phyloP scores from a whole-genome alignment of 2,329 filamentous ascomycete genomes.

The Hypoxylon sp. region DNA sequence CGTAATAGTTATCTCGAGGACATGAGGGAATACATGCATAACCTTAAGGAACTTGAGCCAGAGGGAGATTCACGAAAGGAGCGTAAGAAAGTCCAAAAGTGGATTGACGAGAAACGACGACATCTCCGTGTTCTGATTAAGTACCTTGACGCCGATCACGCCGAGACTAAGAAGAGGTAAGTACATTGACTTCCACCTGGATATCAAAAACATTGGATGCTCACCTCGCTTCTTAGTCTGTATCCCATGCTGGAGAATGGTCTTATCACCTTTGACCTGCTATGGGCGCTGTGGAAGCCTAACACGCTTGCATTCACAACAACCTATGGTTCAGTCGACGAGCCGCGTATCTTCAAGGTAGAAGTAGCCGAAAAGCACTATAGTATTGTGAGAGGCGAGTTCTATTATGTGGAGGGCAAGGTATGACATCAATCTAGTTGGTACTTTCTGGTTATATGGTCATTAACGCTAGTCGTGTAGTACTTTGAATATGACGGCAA shows the following conservation, averaged over 20 bases:
- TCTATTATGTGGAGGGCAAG: constrained; percentile 78
- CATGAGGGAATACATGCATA: constrained; percentile 69
- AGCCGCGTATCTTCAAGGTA: constrained; percentile 84
- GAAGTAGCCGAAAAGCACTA: constrained; percentile 76
- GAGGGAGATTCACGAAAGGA: constrained; percentile 60
- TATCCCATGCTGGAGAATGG: constrained; percentile 83
- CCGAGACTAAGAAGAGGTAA: constrained; percentile 72
- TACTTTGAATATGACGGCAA: constrained; percentile 93
- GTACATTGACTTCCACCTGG: background rate
- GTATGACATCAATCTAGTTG: constrained; percentile 38
- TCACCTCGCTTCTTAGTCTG: constrained; percentile 58
- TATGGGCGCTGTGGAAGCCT: constrained; percentile 91
- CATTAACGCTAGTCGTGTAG: constrained; percentile 41
- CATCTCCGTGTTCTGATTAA: constrained; percentile 77
- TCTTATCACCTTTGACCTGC: constrained; percentile 85
- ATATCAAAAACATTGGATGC: background rate
- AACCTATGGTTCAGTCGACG: constrained; percentile 78
- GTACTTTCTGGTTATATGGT: background rate
- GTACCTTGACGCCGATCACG: constrained; percentile 85
- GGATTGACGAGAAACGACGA: constrained; percentile 64
- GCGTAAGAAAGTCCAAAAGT: constrained; percentile 68
- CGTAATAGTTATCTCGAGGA: constrained; percentile 75
- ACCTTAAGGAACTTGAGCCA: constrained; percentile 66
- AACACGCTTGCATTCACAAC: constrained; percentile 80
- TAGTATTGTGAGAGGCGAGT: constrained; percentile 75